Conservation (phyloP, 2,329 filamentous ascomycete species). For the Talaromyces pinophilus region DNA sequence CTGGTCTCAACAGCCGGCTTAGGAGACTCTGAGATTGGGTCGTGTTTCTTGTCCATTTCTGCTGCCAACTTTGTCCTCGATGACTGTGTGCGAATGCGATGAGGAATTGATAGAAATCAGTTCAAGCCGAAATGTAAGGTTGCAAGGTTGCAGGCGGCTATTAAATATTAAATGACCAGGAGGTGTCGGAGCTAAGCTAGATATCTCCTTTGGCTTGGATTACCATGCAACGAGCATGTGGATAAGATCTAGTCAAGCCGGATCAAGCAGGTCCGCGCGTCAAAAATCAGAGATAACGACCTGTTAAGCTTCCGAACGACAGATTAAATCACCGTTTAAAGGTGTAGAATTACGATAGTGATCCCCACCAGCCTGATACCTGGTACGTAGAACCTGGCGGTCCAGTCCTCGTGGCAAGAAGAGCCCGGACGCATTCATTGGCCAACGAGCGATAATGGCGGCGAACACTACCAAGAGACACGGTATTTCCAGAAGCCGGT, state of each 20-base stretch:
- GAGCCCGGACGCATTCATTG: not conserved
- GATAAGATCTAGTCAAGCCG: not conserved
- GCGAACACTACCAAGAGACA: not conserved
- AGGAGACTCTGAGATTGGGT: not conserved
- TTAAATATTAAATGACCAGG: not conserved
- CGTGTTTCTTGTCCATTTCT: constrained; percentile 15
- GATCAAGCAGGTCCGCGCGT: not conserved
- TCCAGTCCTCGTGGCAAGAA: not conserved
- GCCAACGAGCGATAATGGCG: not conserved
- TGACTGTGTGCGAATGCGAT: not conserved
- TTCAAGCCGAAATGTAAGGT: not conserved
- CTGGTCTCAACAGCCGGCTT: not conserved
- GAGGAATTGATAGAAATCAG: not conserved
- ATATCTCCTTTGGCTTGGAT: not conserved
- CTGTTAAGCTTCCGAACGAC: not conserved
- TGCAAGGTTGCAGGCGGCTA: constrained; percentile 1
- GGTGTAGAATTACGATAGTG: not conserved
- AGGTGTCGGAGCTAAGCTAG: not conserved
- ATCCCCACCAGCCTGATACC: not conserved
- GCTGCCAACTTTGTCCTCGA: constrained; percentile 7
- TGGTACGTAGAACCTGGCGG: not conserved
- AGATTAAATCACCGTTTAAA: not conserved
- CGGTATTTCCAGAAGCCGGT: not conserved
- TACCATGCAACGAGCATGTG: not conserved
- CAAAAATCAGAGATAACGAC: not conserved